Conservation (phyloP, 352 stramenopile genomes). For the Globisporangium emineosum region DNA sequence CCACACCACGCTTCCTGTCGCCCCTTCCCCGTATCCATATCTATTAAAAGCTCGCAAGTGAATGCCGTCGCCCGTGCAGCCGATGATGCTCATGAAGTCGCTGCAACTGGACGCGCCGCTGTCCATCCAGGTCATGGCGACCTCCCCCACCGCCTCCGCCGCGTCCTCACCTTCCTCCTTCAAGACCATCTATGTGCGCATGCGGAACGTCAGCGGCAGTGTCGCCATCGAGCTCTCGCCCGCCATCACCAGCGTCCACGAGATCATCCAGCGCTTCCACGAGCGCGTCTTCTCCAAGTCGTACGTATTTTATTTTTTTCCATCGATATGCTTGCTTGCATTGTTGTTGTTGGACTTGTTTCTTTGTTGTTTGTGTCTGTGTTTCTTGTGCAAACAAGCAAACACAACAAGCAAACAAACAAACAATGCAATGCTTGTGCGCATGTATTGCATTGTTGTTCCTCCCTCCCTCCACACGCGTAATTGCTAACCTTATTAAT, state of each 20-base stretch:
- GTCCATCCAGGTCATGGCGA: constrained; percentile 43
- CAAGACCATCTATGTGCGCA: constrained; percentile 61
- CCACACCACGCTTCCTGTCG: background rate
- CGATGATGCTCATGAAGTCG: constrained; percentile 45
- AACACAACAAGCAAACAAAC: background rate
- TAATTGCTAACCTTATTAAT: background rate
- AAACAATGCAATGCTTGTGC: background rate
- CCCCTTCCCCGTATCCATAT: constrained; percentile 5
- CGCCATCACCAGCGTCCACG: constrained; percentile 28
- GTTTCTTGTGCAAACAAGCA: constrained; percentile 1
- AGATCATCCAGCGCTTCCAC: constrained; percentile 68
- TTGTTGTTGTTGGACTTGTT: background rate
- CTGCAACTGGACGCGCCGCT: constrained; percentile 29
- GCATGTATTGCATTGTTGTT: constrained; percentile 11
- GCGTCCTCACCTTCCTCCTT: background rate
- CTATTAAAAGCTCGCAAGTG: constrained; percentile 7
- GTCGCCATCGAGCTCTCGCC: constrained; percentile 54
- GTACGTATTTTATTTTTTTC: constrained; percentile 25
- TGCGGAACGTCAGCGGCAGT: constrained; percentile 64
- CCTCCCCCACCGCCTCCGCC: constrained; percentile 13
- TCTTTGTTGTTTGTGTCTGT: background rate
- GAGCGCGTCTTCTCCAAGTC: constrained; percentile 68
- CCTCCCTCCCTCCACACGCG: background rate
- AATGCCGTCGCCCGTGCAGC: constrained; percentile 2
- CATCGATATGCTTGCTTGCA: background rate